These are phyloP conservation scores for Elsinoe arachidis DNA, from an alignment of 2,329 filamentous ascomycete species.

Conservation along the genomic window DNA sequence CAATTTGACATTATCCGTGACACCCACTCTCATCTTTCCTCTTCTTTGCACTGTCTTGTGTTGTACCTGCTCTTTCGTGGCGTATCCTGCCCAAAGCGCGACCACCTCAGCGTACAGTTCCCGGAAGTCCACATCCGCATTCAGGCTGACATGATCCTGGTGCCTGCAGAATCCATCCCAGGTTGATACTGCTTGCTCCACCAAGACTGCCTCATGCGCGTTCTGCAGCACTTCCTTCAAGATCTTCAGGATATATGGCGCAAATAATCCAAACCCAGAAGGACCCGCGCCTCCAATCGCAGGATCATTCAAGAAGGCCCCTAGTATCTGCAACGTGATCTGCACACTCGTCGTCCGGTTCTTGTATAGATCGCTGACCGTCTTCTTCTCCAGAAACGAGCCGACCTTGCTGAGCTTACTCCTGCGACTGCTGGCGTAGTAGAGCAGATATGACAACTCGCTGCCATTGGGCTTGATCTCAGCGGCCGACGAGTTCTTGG, in stretches of 20 bases:
- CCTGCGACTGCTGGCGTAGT: conserved; percentile 88
- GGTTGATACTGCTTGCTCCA: conserved; percentile 78
- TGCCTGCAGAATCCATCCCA: conserved; percentile 84
- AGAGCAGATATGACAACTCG: conserved; percentile 92
- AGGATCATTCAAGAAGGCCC: conserved; percentile 78
- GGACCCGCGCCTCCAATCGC: conserved; percentile 52
- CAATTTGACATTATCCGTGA: conserved; percentile 62
- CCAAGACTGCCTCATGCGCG: conserved; percentile 82
- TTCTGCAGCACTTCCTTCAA: conserved; percentile 66
- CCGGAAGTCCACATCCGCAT: conserved; percentile 77
- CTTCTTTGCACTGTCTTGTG: conserved; percentile 26
- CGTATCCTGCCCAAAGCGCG: conserved; percentile 67
- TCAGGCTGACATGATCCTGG: conserved; percentile 76
- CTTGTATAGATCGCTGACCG: conserved; percentile 82
- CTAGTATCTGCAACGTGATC: conserved; percentile 86
- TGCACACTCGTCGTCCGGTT: conserved; percentile 76
- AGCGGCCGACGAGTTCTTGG: conserved; percentile 65
- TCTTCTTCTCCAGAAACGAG: conserved; percentile 89
- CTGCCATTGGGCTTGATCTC: conserved; percentile 94
- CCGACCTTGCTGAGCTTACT: conserved; percentile 96
- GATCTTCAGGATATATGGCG: conserved; percentile 73
- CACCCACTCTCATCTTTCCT: conserved; percentile 33
- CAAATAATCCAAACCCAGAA: conserved; percentile 74
- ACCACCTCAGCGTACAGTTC: conserved; percentile 77
- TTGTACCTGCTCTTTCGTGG: conserved; percentile 48